A percentile compares a stretch with the other conserved stretches of the same genome.
These are phyloP conservation scores for Colletotrichum eremochloae DNA, from an alignment of 2,329 filamentous ascomycete species.

Conservation along the genomic window DNA sequence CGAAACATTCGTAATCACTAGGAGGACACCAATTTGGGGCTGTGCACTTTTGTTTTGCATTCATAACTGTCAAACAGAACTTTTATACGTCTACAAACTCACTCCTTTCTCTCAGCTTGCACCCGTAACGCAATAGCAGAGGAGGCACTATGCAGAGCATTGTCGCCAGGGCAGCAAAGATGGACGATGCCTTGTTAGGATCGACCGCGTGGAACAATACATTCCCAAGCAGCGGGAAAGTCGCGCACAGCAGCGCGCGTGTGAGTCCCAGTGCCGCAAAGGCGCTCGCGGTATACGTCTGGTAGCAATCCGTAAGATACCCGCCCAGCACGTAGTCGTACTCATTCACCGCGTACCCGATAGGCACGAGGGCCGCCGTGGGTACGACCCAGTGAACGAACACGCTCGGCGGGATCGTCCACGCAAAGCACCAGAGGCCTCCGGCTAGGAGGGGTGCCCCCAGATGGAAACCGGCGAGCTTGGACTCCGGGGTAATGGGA, in stretches of 20 bases:
- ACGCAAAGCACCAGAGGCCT: slow-evolving; percentile 61
- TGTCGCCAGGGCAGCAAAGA: slow-evolving; percentile 22
- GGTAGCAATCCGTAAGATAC: slow-evolving; percentile 28
- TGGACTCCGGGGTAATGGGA: slow-evolving; percentile 39
- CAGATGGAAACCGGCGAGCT: slow-evolving; percentile 51
- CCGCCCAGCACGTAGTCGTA: slow-evolving; percentile 46
- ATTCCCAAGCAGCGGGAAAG: slow-evolving; percentile 17
- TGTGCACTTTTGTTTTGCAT: no score
- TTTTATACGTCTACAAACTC: background rate
- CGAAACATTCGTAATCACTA: no score
- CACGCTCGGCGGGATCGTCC: slow-evolving; percentile 59
- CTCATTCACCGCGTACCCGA: slow-evolving; percentile 63
- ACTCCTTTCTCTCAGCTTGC: slow-evolving; percentile 2
- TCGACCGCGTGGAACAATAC: slow-evolving; percentile 13
- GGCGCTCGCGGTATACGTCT: slow-evolving; percentile 16
- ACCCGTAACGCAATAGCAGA: slow-evolving; percentile 14
- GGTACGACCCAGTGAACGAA: slow-evolving; percentile 55
- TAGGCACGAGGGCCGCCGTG: slow-evolving; percentile 54
- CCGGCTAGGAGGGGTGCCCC: slow-evolving; percentile 57
- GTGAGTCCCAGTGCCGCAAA: slow-evolving; percentile 20
- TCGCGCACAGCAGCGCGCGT: slow-evolving; percentile 12
- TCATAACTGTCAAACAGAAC: no score
- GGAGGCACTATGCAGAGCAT: slow-evolving; percentile 21
- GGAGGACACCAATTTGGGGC: no score
- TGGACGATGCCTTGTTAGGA: background rate